A percentile compares a stretch with the other conserved stretches of the same genome.
Conservation (phyloP, 768 basidiomycete genomes). For the Rhodotorula diobovata region DNA sequence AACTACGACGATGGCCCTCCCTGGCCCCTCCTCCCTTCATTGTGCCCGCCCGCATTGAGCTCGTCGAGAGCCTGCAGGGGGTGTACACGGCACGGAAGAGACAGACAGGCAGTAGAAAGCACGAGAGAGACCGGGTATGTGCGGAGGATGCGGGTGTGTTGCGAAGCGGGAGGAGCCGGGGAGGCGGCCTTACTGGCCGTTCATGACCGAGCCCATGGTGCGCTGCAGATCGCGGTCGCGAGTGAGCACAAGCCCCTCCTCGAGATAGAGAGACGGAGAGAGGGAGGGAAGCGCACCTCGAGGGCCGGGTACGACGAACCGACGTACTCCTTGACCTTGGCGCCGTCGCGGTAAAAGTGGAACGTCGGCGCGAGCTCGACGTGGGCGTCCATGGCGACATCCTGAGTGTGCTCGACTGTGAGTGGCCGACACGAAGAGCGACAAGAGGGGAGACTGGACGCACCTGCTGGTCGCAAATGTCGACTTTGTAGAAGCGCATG, state of each 20-base stretch:
- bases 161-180: too few species aligned
- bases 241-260: neutral
- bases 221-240: neutral
- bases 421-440: too few species aligned
- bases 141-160: too few species aligned
- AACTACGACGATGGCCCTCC: too few species aligned
- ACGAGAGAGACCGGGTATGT: too few species aligned
- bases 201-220: slow-evolving; percentile 8
- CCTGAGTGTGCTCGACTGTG: slow-evolving; percentile 1
- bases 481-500: slow-evolving; percentile 33
- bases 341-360: slow-evolving; percentile 33
- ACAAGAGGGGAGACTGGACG: neutral
- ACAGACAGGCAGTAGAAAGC: too few species aligned
- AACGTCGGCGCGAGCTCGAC: slow-evolving; percentile 32
- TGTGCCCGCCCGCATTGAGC: too few species aligned
- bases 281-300: slow-evolving; percentile 16
- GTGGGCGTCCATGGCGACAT: slow-evolving; percentile 31
- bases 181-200: neutral
- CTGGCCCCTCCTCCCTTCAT: too few species aligned
- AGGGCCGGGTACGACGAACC: slow-evolving; percentile 28
- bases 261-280: neutral
- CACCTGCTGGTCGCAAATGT: slow-evolving; percentile 37
- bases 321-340: slow-evolving; percentile 35
- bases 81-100: too few species aligned
- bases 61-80: too few species aligned